These are phyloP conservation scores for Sphagnum contortum DNA, from an alignment of 225 moss, liverwort and hornwort genomes.

Conservation along the genomic window DNA sequence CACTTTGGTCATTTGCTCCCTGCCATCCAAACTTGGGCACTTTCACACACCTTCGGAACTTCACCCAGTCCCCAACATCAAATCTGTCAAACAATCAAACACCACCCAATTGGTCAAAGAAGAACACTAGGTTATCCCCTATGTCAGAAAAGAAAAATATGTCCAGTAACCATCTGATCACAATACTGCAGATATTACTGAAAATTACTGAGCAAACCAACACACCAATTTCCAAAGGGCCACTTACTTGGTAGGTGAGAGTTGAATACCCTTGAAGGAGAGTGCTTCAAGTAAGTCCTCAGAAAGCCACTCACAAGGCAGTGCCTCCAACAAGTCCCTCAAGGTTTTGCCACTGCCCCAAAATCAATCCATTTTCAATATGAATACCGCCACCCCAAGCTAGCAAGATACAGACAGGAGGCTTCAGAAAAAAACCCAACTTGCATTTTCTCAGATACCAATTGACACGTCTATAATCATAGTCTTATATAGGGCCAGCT, in stretches of 20 bases:
- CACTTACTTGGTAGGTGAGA: slow-evolving; percentile 29
- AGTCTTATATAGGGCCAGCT: not conserved
- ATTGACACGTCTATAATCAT: not conserved
- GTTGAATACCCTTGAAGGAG: slow-evolving; percentile 31
- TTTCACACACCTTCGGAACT: slow-evolving; percentile 27
- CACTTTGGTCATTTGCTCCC: slow-evolving; percentile 30
- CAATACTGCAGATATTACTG: too few relatives aligned
- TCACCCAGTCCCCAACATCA: slow-evolving; percentile 32
- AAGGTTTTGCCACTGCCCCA: slow-evolving; percentile 30
- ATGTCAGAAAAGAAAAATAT: not conserved
- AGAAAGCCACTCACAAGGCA: slow-evolving; percentile 44
- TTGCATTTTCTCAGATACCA: too few relatives aligned
- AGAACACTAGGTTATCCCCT: not conserved
- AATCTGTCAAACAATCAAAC: slow-evolving; percentile 11
- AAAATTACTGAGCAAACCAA: too few relatives aligned
- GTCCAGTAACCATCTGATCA: not conserved
- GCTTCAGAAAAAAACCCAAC: too few relatives aligned
- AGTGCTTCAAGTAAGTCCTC: slow-evolving; percentile 41
- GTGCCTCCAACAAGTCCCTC: slow-evolving; percentile 31
- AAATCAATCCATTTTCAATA: not conserved
- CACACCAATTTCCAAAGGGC: not conserved
- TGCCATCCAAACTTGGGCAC: slow-evolving; percentile 32
- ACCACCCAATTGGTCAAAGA: not conserved
- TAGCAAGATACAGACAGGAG: too few relatives aligned
- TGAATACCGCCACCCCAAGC: not conserved